phyloP scores from a whole-genome alignment of 805 yeast species.

The Wickerhamiella azymoides region DNA sequence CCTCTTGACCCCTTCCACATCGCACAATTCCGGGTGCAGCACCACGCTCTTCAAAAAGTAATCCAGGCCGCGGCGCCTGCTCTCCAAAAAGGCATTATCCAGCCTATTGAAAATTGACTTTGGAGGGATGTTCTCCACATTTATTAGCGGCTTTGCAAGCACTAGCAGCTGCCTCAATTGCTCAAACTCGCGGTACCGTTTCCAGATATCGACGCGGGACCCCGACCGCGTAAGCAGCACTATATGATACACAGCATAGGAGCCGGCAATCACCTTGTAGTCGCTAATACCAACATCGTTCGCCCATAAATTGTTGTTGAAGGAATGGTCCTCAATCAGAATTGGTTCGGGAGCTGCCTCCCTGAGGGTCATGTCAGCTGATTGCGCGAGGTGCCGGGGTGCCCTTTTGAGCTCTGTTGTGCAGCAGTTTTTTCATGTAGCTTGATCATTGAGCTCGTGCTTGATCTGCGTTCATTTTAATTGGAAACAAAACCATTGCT shows the following conservation, averaged over 20 bases:
- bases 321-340: constrained; percentile 16
- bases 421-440: too few species aligned
- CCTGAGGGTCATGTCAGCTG: background rate
- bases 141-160: constrained; percentile 26
- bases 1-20: constrained; percentile 23
- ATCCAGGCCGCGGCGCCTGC: constrained; percentile 32
- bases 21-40: constrained; percentile 30
- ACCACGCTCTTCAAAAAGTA: constrained; percentile 33
- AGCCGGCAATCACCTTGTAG: constrained; percentile 30
- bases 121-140: constrained; percentile 35
- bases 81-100: constrained; percentile 26
- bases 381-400: too few species aligned
- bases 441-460: too few species aligned
- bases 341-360: constrained; percentile 16
- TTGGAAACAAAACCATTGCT: too few species aligned
- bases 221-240: constrained; percentile 26
- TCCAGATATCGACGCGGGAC: constrained; percentile 32
- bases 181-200: constrained; percentile 54
- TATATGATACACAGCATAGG: constrained; percentile 33
- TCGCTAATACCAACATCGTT: constrained; percentile 27
- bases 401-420: too few species aligned
- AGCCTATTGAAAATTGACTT: constrained; percentile 26
- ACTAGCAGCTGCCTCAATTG: constrained; percentile 31
- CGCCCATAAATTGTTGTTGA: constrained; percentile 27
- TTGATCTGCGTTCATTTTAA: too few species aligned